Conservation (phyloP, 179 eudicot species). For the Camellia oleifera region DNA sequence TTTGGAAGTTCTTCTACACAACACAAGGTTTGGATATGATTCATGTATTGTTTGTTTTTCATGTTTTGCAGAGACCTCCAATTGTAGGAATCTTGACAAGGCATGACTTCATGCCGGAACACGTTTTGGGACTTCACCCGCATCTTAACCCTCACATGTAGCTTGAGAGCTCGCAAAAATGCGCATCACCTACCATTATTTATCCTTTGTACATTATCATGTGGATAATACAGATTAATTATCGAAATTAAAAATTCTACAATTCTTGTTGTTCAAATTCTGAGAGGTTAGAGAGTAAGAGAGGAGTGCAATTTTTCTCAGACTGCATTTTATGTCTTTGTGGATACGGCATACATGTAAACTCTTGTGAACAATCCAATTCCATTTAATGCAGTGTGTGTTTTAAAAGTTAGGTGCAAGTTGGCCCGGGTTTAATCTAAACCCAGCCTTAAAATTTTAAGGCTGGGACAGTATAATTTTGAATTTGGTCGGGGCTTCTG, state of each 20-base stretch:
- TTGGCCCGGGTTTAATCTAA: too few relatives aligned
- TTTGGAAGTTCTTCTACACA: neutral
- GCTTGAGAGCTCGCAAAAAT: neutral
- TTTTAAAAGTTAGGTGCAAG: neutral
- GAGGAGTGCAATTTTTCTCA: neutral
- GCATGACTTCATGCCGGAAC: slow-evolving; percentile 85
- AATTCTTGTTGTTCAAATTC: neutral
- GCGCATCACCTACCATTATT: neutral
- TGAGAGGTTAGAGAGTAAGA: neutral
- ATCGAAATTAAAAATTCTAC: neutral
- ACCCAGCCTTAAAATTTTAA: too few relatives aligned
- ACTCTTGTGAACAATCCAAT: neutral
- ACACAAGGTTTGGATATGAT: too few relatives aligned
- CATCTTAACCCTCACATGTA: slow-evolving; percentile 46
- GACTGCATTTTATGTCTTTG: neutral
- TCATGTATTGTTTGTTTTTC: slow-evolving; percentile 5
- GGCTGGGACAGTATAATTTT: too few relatives aligned
- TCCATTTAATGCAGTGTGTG: neutral
- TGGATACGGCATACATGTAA: neutral
- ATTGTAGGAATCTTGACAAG: slow-evolving; percentile 70
- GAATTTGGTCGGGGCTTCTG: too few relatives aligned
- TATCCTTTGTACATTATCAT: neutral
- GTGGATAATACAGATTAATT: too few relatives aligned
- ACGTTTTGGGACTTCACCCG: slow-evolving; percentile 68
- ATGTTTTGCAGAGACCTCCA: slow-evolving; percentile 66